Evolutionary conservation across 805 yeast species (phyloP), one percentile per base, ranked within the genome.

Genomic region (Metschnikowia borealis): DNA sequence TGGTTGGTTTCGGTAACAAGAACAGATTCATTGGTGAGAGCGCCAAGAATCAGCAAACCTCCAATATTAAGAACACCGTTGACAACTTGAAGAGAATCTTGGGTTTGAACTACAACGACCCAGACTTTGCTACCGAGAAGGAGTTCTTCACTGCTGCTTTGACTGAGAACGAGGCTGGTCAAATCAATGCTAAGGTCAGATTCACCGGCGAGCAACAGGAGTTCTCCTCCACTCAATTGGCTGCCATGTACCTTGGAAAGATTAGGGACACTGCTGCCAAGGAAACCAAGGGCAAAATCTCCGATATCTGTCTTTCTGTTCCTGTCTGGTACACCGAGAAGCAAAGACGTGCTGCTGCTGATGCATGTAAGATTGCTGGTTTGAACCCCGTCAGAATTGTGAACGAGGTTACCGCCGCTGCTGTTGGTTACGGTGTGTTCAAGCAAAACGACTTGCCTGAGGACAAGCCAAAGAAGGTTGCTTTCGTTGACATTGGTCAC

Each of bases 381-480:
- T 81, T 94, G 67, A 94, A 94, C 84, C 98, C 99, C 54, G 97
- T 94, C 53, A 88, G 99, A 82, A 84, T 94, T 57, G 96, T 94
- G 62, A 94, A 94, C 72, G 99, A 94, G 71, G 85, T 88, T 59
- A 91, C 98, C 51, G 98, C 99, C 54, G 99, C 99, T 54, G 98
- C 97, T 64, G 96, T 94, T 58, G 95, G 97, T 62, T 95, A 94
- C 78, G 99, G 99, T 79, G 97, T 94, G 54, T 94, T 94, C 86
- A 91, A 94, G 82, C 74, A 73, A 39, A 81, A 87, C 59, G 97
- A 92, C 67, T 80, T 94, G 64, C 97, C 98, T 64, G 98, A 90
- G 72, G 96, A 89, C 63, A 87, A 85, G 71, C 85, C 91, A 66
- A 85, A 87, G 77, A 86, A 81, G 65, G 87, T 94, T 62, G 97